These are phyloP conservation scores for Fusarium camptoceras DNA, from an alignment of 2,329 filamentous ascomycete species.

Conservation along the genomic window DNA sequence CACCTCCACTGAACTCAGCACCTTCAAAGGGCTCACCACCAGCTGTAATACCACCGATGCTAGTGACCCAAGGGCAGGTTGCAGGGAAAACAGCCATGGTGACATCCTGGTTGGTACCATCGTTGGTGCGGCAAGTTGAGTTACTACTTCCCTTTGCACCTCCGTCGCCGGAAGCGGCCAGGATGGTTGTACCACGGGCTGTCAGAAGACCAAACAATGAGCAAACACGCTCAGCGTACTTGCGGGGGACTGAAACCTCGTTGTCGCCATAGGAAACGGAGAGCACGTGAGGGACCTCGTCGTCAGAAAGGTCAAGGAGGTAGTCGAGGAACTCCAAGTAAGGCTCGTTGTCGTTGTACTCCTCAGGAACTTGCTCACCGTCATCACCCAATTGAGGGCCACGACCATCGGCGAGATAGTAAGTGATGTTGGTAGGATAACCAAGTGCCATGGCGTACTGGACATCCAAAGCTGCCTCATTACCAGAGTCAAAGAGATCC, in stretches of 20 bases:
- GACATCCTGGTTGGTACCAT: conserved; percentile 65
- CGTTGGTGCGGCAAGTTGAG: conserved; percentile 68
- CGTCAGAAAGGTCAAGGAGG: conserved; percentile 58
- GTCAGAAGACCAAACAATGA: conserved; percentile 65
- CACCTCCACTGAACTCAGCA: conserved; percentile 61
- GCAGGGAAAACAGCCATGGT: conserved; percentile 74
- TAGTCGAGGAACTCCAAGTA: conserved; percentile 66
- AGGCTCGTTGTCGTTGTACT: conserved; percentile 63
- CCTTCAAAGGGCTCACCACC: conserved; percentile 53
- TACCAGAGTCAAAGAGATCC: conserved; percentile 51
- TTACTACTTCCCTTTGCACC: conserved; percentile 58
- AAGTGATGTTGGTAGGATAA: conserved; percentile 58
- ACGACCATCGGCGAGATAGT: conserved; percentile 60
- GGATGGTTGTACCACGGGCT: conserved; percentile 62
- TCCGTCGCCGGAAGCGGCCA: conserved; percentile 65
- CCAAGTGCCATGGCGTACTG: conserved; percentile 61
- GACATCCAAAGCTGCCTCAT: conserved; percentile 62
- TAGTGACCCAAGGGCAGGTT: conserved; percentile 75
- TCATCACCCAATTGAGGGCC: conserved; percentile 55
- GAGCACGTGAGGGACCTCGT: conserved; percentile 65
- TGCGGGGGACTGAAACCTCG: conserved; percentile 64
- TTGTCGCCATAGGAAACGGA: conserved; percentile 70
- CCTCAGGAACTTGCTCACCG: conserved; percentile 50
- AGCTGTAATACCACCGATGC: conserved; percentile 69
- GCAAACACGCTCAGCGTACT: conserved; percentile 66